Percentiles rank a stretch among this genome's conserved stretches.
These are phyloP conservation scores for Magnaporthiopsis incrustans DNA, from an alignment of 2,329 filamentous ascomycete genomes.

Conservation along the genomic window DNA sequence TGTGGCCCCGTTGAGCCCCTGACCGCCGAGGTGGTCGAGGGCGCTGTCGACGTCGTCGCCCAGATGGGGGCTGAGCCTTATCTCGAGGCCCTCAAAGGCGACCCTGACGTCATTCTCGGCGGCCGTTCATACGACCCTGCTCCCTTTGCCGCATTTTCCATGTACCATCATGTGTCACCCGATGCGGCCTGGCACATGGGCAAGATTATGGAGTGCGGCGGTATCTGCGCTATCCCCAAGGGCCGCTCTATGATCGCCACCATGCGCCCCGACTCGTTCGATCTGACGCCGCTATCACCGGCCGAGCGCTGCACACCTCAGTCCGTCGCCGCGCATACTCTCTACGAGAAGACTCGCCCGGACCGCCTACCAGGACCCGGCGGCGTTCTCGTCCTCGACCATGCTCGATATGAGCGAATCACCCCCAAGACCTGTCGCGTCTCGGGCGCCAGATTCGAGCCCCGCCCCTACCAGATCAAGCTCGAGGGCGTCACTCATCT, in stretches of 20 bases:
- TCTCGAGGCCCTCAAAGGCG: constrained; percentile 9
- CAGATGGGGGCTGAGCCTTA: constrained; percentile 24
- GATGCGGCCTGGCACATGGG: constrained; percentile 42
- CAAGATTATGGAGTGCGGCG: constrained; percentile 47
- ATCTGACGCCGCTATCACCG: constrained; percentile 32
- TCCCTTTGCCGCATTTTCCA: constrained; percentile 28
- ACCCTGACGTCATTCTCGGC: constrained; percentile 38
- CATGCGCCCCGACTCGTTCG: constrained; percentile 34
- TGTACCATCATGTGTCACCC: constrained; percentile 13
- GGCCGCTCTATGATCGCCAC: constrained; percentile 30
- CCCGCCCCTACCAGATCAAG: constrained; percentile 34
- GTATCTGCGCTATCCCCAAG: constrained; percentile 39
- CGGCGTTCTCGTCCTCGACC: constrained; percentile 33
- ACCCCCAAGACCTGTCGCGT: constrained; percentile 28
- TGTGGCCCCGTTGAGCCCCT: constrained; percentile 27
- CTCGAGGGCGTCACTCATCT: constrained; percentile 34
- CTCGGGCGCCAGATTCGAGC: constrained; percentile 27
- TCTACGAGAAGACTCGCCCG: constrained; percentile 47
- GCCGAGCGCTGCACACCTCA: constrained; percentile 33
- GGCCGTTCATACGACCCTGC: constrained; percentile 35
- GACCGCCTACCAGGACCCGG: constrained; percentile 42
- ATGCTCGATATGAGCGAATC: constrained; percentile 33
- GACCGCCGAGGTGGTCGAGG: constrained; percentile 30
- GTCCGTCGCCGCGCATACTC: constrained; percentile 42
- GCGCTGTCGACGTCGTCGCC: constrained; percentile 32